A percentile compares a stretch with the other conserved stretches of the same genome.
phyloP scores from a whole-genome alignment of 768 basidiomycete species.

The Rossbeevera mucosa region DNA sequence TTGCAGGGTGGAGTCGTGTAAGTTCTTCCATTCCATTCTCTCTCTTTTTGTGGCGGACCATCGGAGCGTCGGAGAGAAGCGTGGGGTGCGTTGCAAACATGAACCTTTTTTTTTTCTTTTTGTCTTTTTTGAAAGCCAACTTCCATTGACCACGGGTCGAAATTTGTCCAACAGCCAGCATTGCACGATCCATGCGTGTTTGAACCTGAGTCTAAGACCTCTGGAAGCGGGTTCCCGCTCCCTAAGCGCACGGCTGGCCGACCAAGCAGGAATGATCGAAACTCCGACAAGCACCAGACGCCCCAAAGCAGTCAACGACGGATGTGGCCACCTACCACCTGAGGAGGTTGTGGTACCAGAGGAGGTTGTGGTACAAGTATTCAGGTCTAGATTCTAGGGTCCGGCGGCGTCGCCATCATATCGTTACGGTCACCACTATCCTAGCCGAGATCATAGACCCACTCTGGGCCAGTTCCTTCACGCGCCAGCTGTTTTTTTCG shows the following conservation, averaged over 20 bases:
- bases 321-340: background rate
- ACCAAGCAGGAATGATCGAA: background rate
- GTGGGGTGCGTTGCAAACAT: conserved; percentile 1
- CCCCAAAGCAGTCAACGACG: background rate
- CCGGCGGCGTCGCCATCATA: background rate
- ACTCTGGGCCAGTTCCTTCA: background rate
- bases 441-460: background rate
- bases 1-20: background rate
- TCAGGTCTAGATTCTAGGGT: background rate
- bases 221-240: background rate
- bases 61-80: conserved; percentile 11
- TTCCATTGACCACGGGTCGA: background rate
- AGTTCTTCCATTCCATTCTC: background rate
- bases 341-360: background rate
- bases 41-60: conserved; percentile 1
- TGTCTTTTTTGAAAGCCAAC: background rate
- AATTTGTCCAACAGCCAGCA: background rate
- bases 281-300: background rate
- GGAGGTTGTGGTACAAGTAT: background rate
- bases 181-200: background rate
- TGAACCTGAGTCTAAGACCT: background rate
- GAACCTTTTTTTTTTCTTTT: background rate
- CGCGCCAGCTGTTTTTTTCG: background rate
- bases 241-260: background rate
- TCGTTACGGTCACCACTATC: background rate